Conservation (phyloP, 2,329 filamentous ascomycete species). For the Pestalotiopsis sp. region DNA sequence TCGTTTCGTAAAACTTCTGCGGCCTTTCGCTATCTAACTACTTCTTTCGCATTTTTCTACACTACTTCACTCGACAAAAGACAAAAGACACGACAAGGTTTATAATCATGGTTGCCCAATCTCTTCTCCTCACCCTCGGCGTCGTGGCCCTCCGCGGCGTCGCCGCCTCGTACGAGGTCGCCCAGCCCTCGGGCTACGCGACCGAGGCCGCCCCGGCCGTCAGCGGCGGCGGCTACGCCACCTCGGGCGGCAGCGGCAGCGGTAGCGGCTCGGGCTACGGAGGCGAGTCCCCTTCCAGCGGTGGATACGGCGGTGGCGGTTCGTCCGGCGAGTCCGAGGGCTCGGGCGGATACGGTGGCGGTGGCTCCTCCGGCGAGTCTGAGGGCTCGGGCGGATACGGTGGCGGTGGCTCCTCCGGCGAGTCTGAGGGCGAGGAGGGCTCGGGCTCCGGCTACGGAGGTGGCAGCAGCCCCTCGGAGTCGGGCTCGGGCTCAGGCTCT, state of each 20-base stretch:
- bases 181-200: neutral
- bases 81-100: neutral
- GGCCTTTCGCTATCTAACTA: neutral
- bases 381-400: neutral
- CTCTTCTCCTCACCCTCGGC: conserved; percentile 1
- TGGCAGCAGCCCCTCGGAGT: neutral
- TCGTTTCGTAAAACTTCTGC: neutral
- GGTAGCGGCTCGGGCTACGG: neutral
- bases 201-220: neutral
- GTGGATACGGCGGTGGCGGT: neutral
- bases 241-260: neutral
- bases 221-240: neutral
- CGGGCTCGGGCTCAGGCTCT: neutral
- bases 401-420: neutral
- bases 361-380: neutral
- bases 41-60: neutral
- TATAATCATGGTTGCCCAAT: conserved; percentile 7
- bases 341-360: neutral
- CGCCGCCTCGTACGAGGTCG: conserved; percentile 1
- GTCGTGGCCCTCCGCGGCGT: neutral
- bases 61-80: neutral
- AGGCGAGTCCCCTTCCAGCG: neutral
- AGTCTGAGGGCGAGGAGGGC: neutral
- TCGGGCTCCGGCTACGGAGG: neutral
- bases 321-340: neutral